A percentile compares a stretch with the other conserved stretches of the same genome.
phyloP scores from a whole-genome alignment of 345 rosid genomes.

The Crucihimalaya himalaica region DNA sequence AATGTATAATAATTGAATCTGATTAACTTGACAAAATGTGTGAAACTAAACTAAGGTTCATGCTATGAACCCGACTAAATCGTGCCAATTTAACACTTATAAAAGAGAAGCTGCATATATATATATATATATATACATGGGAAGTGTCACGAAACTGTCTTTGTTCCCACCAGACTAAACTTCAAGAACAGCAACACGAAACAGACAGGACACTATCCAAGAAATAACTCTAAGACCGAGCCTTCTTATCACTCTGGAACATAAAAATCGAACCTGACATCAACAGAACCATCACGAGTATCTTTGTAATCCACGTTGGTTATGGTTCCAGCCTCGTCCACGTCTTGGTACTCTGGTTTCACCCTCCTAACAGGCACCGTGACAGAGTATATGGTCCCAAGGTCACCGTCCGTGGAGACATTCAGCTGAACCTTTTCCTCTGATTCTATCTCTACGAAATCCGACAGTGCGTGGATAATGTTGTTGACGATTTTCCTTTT shows the following conservation, averaged over 20 bases:
- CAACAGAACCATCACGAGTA: slow-evolving; percentile 75
- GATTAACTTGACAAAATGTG: background rate
- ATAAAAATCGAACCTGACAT: slow-evolving; percentile 88
- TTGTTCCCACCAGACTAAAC: slow-evolving; percentile 27
- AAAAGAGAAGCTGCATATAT: slow-evolving; percentile 34
- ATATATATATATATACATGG: slow-evolving; percentile 62
- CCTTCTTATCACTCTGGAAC: slow-evolving; percentile 56
- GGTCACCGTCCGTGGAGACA: slow-evolving; percentile 78
- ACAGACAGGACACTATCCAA: slow-evolving; percentile 28
- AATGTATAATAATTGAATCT: background rate
- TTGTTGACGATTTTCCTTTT: slow-evolving; percentile 81
- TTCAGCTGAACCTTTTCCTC: slow-evolving; percentile 94
- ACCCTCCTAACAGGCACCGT: slow-evolving; percentile 91
- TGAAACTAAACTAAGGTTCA: background rate
- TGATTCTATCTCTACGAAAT: slow-evolving; percentile 93
- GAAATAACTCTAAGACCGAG: slow-evolving; percentile 11
- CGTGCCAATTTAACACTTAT: background rate
- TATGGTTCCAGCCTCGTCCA: slow-evolving; percentile 62
- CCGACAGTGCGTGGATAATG: slow-evolving; percentile 73
- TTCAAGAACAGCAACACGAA: slow-evolving; percentile 26
- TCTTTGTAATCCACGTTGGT: slow-evolving; percentile 80
- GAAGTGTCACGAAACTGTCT: slow-evolving; percentile 34
- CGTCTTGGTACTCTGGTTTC: slow-evolving; percentile 76
- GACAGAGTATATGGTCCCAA: slow-evolving; percentile 92
- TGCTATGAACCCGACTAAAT: background rate